Conservation (phyloP, 805 yeast species). For the Jamesozyma spencerorum region DNA sequence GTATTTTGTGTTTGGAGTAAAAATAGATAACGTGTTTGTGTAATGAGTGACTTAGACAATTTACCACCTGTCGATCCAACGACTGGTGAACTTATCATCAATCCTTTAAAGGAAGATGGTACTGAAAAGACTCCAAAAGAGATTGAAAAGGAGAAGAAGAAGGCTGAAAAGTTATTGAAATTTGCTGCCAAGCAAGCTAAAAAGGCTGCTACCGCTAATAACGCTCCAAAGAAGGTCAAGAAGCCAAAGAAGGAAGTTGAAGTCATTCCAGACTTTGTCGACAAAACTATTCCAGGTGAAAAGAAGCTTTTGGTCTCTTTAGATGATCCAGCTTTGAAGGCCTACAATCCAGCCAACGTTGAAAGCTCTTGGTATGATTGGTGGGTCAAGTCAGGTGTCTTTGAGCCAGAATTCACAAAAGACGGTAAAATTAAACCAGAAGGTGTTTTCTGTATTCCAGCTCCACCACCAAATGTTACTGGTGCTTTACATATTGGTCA, state of each 20-base stretch:
- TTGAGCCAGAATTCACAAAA: constrained; percentile 73
- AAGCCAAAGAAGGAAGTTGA: constrained; percentile 63
- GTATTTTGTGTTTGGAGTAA: too few species aligned
- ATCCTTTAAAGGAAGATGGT: constrained; percentile 32
- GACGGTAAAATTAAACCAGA: constrained; percentile 72
- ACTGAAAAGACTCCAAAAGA: constrained; percentile 67
- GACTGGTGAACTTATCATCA: constrained; percentile 31
- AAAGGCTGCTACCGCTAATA: constrained; percentile 32
- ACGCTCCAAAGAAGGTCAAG: constrained; percentile 43
- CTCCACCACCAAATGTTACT: constrained; percentile 99
- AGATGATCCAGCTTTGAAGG: constrained; percentile 88
- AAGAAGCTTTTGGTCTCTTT: constrained; percentile 80
- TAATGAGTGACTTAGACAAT: constrained; percentile 26
- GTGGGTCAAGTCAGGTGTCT: constrained; percentile 88
- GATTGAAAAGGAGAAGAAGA: constrained; percentile 76
- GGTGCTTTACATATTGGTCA: constrained; percentile 99
- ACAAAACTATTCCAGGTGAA: constrained; percentile 77
- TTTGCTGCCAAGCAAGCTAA: constrained; percentile 77
- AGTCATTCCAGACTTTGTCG: constrained; percentile 77
- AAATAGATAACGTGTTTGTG: neutral
- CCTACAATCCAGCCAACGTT: constrained; percentile 85
- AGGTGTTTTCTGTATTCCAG: constrained; percentile 84
- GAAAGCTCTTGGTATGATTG: constrained; percentile 96
- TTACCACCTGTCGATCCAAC: constrained; percentile 31
- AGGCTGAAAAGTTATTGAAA: constrained; percentile 81